Percentiles rank a stretch among this genome's conserved stretches.
These are phyloP conservation scores for Acanthamoeba sp. DNA, from an alignment of 208 protist genomes.

Conservation along the genomic window DNA sequence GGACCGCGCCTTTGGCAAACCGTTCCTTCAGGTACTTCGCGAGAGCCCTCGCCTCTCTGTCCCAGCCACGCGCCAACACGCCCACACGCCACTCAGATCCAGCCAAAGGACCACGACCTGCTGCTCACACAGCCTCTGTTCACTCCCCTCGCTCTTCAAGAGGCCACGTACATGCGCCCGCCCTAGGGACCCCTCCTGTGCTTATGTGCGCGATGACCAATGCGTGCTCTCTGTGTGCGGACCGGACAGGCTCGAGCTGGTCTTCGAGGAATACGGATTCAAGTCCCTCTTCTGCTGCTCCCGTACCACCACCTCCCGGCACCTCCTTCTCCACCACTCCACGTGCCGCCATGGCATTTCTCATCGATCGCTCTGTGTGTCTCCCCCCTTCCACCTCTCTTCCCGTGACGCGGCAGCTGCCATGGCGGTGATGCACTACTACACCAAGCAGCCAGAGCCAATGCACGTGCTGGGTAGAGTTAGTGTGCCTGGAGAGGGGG, in stretches of 20 bases:
- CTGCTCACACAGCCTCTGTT: slow-evolving; percentile 80
- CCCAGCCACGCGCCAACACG: background rate
- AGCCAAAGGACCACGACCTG: slow-evolving; percentile 73
- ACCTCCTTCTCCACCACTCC: no score
- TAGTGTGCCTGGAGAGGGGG: background rate
- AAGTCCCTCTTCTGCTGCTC: slow-evolving; percentile 74
- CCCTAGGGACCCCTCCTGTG: background rate
- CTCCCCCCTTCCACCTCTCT: background rate
- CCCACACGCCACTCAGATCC: background rate
- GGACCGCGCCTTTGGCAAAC: slow-evolving; percentile 79
- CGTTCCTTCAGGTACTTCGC: slow-evolving; percentile 25
- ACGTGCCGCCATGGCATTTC: background rate
- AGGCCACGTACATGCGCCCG: slow-evolving; percentile 51
- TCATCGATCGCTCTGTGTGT: background rate
- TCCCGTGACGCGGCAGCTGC: background rate
- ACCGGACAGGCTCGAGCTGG: slow-evolving; percentile 43
- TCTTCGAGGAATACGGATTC: slow-evolving; percentile 85
- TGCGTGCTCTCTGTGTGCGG: background rate
- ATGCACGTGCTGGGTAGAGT: background rate
- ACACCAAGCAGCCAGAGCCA: background rate
- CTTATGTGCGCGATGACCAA: background rate
- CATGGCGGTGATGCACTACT: background rate
- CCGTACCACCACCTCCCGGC: background rate
- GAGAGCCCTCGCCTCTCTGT: background rate
- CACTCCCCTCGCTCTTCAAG: slow-evolving; percentile 72